Evolutionary conservation across 2,329 filamentous ascomycete genomes (phyloP).

Genomic region (Scedosporium boydii): DNA sequence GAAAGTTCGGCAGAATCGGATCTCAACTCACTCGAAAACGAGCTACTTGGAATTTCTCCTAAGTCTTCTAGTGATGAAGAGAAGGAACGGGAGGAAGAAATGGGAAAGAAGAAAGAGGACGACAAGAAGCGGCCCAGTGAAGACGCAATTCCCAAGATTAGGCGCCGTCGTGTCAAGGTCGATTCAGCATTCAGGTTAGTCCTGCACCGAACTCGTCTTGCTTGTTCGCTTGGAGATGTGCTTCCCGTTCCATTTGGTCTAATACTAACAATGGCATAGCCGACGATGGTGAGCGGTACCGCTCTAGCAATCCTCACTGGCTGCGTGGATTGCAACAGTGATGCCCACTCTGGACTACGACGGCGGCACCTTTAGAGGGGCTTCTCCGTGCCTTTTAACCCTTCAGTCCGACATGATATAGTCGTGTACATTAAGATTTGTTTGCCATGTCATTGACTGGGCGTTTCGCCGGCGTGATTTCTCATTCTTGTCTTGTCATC

Average conservation of each 20-base stretch:
- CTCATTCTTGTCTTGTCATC: too few relatives aligned
- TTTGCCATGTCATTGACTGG: too few relatives aligned
- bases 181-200: constrained; percentile 29
- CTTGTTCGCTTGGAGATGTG: too few relatives aligned
- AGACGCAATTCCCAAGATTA: constrained; percentile 15
- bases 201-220: background rate
- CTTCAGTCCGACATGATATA: too few relatives aligned
- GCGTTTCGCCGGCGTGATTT: too few relatives aligned
- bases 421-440: too few relatives aligned
- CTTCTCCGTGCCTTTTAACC: too few relatives aligned
- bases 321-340: too few relatives aligned
- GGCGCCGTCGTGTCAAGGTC: constrained; percentile 23
- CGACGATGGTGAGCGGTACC: constrained; percentile 24
- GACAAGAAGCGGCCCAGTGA: constrained; percentile 14
- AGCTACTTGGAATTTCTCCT: constrained; percentile 23
- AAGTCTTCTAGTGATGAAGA: constrained; percentile 11
- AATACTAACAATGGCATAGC: constrained; percentile 12
- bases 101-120: constrained; percentile 15
- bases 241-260: too few relatives aligned
- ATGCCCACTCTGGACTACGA: too few relatives aligned
- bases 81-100: background rate
- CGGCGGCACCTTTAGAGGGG: too few relatives aligned
- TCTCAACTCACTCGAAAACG: constrained; percentile 27
- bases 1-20: constrained; percentile 17
- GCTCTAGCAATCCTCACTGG: too few relatives aligned